phyloP scores from a whole-genome alignment of 2,329 filamentous ascomycete genomes.

The Beauveria medogensis region DNA sequence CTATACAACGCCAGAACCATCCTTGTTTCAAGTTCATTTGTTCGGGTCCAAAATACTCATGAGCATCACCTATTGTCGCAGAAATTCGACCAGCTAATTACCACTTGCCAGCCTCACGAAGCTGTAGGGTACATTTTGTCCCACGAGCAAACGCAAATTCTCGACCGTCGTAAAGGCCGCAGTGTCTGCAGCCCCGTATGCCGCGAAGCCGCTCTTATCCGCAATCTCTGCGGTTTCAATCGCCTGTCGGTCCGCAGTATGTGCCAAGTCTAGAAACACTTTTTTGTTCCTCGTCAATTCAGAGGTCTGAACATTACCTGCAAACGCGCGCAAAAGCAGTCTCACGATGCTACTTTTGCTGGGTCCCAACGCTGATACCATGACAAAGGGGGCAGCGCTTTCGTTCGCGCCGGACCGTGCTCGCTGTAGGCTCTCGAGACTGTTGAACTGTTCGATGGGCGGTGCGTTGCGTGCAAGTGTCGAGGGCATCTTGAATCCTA shows the following conservation, averaged over 20 bases:
- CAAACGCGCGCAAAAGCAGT: constrained; percentile 67
- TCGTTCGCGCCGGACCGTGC: constrained; percentile 41
- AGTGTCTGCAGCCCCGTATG: constrained; percentile 72
- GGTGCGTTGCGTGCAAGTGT: constrained; percentile 54
- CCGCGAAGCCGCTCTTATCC: constrained; percentile 66
- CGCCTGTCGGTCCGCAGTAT: constrained; percentile 43
- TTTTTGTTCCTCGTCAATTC: constrained; percentile 42
- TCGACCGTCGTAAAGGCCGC: constrained; percentile 80
- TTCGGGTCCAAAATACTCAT: not conserved
- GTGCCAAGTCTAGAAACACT: constrained; percentile 74
- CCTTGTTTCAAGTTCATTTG: not conserved
- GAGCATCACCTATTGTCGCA: not conserved
- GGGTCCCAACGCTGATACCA: constrained; percentile 69
- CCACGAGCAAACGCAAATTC: constrained; percentile 67
- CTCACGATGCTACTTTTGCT: constrained; percentile 74
- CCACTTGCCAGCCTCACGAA: constrained; percentile 69
- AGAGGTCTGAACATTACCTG: constrained; percentile 27
- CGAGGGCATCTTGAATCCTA: constrained; percentile 63
- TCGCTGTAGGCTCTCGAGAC: constrained; percentile 54
- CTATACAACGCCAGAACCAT: not conserved
- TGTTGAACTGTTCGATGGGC: constrained; percentile 71
- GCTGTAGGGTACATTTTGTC: constrained; percentile 81
- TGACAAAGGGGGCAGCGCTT: constrained; percentile 60
- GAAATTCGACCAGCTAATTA: constrained; percentile 35
- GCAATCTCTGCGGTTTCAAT: constrained; percentile 63